Base-by-base conservation (phyloP, 345 rosid genomes). In the Eucalyptus sp. region DNA sequence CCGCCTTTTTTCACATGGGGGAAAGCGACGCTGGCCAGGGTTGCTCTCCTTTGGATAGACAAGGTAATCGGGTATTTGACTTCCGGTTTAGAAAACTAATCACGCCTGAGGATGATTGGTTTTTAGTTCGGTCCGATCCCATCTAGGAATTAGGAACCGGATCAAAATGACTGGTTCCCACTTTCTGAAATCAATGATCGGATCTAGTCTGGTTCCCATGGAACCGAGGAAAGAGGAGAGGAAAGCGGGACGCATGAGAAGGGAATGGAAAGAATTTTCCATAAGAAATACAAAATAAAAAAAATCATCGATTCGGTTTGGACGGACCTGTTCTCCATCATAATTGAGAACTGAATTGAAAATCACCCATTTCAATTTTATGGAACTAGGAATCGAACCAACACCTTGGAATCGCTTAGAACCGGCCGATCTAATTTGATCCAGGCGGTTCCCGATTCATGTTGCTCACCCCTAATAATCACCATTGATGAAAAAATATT, bases 361-460 rank as follows among this genome's bases (percentile, higher is more conserved):
- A 56, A 56, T 56, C 29, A 24, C 13, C 0, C 1, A 56, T 56
- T 56, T 25, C 3, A 22, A 56, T 24, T 56, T 56, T 56, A 56
- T 56, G 29, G 6, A 56, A 24, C 2, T 4, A 5, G 6, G 3
- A 56, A 56, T 24, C 13, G 1, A 29, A 56, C 13, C 0, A 4
- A 5, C 0, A 1, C 13, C 27, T 52, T 52, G 0, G 5, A 52
- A 52, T 52, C 2, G 2, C 25, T 2, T 52, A 8, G 25, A 52
- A 52, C 0, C 2, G 2, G 10, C 5, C 4, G 0, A 52, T 52
- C 10, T 2, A 52, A 52, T 52, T 1, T 52, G 0, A 20, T 52
- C 10, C 4, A 1, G 4, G 10, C 0, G 2, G 58, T 52, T 52
- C 25, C 8, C 5, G 3, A 24, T 9, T 10, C 13, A 24, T 56